Conservation (phyloP, 495 filamentous ascomycete species). For the Neurospora africana region DNA sequence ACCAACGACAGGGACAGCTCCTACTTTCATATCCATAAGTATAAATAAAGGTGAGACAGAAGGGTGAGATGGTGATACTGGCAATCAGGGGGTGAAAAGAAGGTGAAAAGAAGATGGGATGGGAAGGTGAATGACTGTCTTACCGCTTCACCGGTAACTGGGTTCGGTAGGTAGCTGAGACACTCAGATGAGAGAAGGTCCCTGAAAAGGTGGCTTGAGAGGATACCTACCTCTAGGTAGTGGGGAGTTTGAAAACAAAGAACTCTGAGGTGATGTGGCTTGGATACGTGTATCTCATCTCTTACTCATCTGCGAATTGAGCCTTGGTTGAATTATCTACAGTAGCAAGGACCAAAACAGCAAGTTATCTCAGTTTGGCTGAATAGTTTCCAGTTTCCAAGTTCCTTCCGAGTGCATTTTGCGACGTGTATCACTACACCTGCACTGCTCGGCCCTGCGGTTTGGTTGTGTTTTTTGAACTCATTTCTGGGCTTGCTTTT, state of each 20-base stretch:
- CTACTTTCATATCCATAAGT: background rate
- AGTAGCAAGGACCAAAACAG: background rate
- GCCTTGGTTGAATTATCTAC: background rate
- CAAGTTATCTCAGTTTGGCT: background rate
- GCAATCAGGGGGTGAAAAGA: background rate
- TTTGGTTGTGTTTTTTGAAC: background rate
- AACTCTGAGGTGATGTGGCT: background rate
- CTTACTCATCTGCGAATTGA: background rate
- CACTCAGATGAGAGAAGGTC: background rate
- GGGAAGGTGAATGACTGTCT: background rate
- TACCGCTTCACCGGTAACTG: background rate
- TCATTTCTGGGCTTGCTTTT: background rate
- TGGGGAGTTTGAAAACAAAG: background rate
- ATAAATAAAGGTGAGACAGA: background rate
- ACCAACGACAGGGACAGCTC: background rate
- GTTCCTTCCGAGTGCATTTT: background rate
- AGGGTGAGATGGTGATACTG: background rate
- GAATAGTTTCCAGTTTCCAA: background rate
- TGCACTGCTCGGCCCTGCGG: background rate
- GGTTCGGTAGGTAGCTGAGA: background rate
- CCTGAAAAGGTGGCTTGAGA: background rate
- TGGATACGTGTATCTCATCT: background rate
- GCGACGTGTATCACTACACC: background rate
- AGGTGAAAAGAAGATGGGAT: background rate
- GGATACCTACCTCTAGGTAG: background rate